Conservation (phyloP, 192 early-diverging fungal species). For the Linnemannia zychae region DNA sequence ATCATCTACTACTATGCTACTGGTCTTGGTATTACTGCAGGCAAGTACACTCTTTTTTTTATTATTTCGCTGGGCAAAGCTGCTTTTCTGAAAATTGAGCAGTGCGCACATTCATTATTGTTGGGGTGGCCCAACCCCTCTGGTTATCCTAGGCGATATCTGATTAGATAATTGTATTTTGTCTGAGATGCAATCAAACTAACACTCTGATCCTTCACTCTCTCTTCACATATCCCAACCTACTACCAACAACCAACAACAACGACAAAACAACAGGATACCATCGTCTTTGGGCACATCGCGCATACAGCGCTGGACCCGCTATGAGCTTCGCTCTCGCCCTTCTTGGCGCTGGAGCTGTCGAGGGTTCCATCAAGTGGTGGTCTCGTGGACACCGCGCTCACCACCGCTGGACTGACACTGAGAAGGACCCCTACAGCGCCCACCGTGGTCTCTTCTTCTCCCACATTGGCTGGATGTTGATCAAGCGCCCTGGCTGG, state of each 20-base stretch:
- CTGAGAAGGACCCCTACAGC: conserved; percentile 85
- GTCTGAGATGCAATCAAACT: background rate
- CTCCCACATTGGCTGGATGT: conserved; percentile 91
- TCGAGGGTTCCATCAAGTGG: conserved; percentile 89
- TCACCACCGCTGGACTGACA: conserved; percentile 92
- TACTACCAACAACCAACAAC: background rate
- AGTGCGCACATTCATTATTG: background rate
- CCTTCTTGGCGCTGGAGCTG: conserved; percentile 77
- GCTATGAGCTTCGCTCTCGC: conserved; percentile 74
- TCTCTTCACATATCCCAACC: background rate
- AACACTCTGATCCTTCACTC: background rate
- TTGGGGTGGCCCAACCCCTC: background rate
- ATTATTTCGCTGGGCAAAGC: background rate
- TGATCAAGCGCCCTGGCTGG: conserved; percentile 80
- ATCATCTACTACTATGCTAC: conserved; percentile 82
- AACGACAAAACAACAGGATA: conserved; percentile 66
- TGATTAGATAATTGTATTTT: conserved; percentile 10
- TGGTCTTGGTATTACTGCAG: conserved; percentile 92
- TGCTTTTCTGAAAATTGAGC: background rate
- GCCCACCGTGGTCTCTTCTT: conserved; percentile 86
- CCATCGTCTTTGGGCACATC: conserved; percentile 89
- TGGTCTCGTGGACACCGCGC: conserved; percentile 90
- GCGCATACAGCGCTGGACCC: conserved; percentile 76
- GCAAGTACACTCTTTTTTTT: conserved; percentile 50
- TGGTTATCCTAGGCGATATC: background rate